Evolutionary conservation across 495 filamentous ascomycete species (phyloP).

Genomic region (Trichocladium uniseriatum): DNA sequence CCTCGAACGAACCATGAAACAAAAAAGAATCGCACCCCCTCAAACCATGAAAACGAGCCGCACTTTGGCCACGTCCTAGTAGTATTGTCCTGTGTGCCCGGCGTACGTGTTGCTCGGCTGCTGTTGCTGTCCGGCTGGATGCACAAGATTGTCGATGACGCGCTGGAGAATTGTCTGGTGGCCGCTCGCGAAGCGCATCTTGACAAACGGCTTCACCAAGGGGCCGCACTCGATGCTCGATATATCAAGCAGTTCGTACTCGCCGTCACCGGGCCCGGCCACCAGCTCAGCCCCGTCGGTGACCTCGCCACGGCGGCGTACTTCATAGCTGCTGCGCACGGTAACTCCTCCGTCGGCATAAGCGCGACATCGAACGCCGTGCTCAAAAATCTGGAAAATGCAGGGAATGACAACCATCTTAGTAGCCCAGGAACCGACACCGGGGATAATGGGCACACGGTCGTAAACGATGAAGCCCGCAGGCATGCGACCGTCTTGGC

Average conservation of each 20-base stretch:
- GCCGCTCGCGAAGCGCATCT: constrained; percentile 15
- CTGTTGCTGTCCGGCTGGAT: background rate
- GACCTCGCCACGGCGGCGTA: constrained; percentile 20
- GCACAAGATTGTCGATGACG: constrained; percentile 14
- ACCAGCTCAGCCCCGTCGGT: constrained; percentile 1
- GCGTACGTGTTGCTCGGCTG: background rate
- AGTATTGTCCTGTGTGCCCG: background rate
- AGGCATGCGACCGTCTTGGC: constrained; percentile 19
- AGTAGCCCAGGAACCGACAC: constrained; percentile 20
- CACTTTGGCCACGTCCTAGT: too few relatives aligned
- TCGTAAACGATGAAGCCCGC: constrained; percentile 28
- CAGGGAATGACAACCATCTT: constrained; percentile 27
- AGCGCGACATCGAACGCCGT: constrained; percentile 26
- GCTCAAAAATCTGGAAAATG: constrained; percentile 26
- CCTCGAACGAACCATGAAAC: too few relatives aligned
- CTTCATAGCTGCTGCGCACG: constrained; percentile 29
- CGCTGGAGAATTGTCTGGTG: constrained; percentile 22
- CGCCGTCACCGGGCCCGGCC: constrained; percentile 10
- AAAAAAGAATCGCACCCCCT: too few relatives aligned
- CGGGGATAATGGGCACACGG: constrained; percentile 31
- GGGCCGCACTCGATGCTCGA: constrained; percentile 21
- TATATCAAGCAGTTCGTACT: constrained; percentile 30
- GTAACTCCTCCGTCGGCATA: constrained; percentile 24
- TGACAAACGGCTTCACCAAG: constrained; percentile 27
- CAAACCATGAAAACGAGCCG: background rate